A percentile compares a stretch with the other conserved stretches of the same genome.
Conservation (phyloP, 768 basidiomycete species). For the Pleurotus tuber-regium region DNA sequence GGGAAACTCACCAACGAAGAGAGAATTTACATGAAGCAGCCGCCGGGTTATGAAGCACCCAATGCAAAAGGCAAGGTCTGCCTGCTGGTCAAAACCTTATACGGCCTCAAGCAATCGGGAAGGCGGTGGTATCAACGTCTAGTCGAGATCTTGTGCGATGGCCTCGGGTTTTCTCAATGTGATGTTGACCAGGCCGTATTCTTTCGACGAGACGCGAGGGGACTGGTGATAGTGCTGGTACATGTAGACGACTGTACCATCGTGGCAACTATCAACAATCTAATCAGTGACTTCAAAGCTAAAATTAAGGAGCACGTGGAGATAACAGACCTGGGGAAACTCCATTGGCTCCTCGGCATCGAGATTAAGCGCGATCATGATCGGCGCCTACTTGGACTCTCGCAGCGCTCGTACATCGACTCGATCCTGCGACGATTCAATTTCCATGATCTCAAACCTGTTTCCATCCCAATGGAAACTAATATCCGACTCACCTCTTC, state of each 20-base stretch:
- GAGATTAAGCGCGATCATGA: slow-evolving; percentile 16
- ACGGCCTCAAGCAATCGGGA: slow-evolving; percentile 28
- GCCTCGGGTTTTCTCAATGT: slow-evolving; percentile 1
- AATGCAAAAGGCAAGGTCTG: slow-evolving; percentile 16
- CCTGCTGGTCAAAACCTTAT: slow-evolving; percentile 23
- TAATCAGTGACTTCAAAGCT: slow-evolving; percentile 6
- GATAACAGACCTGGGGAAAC: slow-evolving; percentile 12
- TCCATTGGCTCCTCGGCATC: slow-evolving; percentile 12
- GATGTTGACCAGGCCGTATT: slow-evolving; percentile 12
- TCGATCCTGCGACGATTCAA: slow-evolving; percentile 18
- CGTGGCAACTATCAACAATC: not conserved
- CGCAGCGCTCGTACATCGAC: slow-evolving; percentile 22
- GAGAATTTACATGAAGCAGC: slow-evolving; percentile 21
- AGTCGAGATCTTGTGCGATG: not conserved
- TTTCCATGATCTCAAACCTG: slow-evolving; percentile 19
- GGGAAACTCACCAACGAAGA: slow-evolving; percentile 6
- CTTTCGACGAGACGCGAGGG: not conserved
- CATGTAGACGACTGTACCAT: slow-evolving; percentile 13
- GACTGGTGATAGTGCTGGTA: slow-evolving; percentile 3
- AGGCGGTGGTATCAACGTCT: slow-evolving; percentile 18
- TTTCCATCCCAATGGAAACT: slow-evolving; percentile 23
- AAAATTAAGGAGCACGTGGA: slow-evolving; percentile 1
- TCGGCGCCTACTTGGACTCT: slow-evolving; percentile 15
- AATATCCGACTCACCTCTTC: slow-evolving; percentile 8
- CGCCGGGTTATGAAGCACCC: slow-evolving; percentile 16